A percentile compares a stretch with the other conserved stretches of the same genome.
These are phyloP conservation scores for Chlamydomonas incerta DNA, from an alignment of 139 green algal species.

Conservation along the genomic window DNA sequence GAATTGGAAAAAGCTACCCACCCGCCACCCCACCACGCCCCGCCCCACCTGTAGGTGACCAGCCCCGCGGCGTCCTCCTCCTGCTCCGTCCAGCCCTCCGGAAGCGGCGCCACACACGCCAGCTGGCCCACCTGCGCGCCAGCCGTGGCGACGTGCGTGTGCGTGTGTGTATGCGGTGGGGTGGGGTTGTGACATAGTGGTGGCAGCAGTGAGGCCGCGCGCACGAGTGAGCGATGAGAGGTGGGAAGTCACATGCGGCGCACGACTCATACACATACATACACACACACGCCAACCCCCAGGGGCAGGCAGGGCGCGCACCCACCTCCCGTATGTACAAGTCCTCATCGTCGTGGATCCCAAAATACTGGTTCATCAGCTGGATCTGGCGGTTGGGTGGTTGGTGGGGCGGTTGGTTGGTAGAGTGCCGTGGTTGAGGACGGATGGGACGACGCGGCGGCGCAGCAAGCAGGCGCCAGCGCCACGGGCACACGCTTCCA, in stretches of 20 bases:
- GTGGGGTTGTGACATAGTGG: too few relatives aligned
- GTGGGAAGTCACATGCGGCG: too few relatives aligned
- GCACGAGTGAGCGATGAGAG: not conserved
- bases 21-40: not conserved
- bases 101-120: slow-evolving; percentile 32
- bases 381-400: slow-evolving; percentile 28
- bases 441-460: too few relatives aligned
- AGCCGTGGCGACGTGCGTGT: too few relatives aligned
- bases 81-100: slow-evolving; percentile 36
- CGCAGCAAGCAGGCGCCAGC: too few relatives aligned
- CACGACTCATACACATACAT: too few relatives aligned
- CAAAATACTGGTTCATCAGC: slow-evolving; percentile 67
- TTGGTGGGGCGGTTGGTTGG: too few relatives aligned
- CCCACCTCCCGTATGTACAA: slow-evolving; percentile 62
- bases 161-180: too few relatives aligned
- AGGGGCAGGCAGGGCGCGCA: not conserved
- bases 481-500: not conserved
- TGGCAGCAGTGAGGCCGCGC: not conserved
- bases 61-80: not conserved
- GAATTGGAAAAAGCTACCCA: too few relatives aligned
- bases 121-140: slow-evolving; percentile 24
- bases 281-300: not conserved
- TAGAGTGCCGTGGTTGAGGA: too few relatives aligned
- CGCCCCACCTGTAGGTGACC: not conserved
- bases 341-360: slow-evolving; percentile 61